phyloP scores from a whole-genome alignment of 163 green algal species.

The Chlorella variabilis region DNA sequence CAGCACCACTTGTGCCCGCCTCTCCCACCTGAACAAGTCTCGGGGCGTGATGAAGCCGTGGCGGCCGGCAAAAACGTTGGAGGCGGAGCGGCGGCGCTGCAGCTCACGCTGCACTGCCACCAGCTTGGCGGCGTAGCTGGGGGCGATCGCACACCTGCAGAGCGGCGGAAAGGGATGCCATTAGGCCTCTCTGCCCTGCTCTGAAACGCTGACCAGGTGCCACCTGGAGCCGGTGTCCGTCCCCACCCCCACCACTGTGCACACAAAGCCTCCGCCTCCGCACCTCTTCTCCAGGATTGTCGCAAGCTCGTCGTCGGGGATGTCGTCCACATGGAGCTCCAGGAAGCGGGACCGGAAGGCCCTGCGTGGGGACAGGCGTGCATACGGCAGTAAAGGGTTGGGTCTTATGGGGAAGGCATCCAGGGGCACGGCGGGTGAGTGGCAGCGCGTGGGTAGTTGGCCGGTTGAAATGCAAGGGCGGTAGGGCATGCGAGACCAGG shows the following conservation, averaged over 20 bases:
- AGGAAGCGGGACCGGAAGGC: slow-evolving; percentile 95
- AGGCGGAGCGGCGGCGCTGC: slow-evolving; percentile 75
- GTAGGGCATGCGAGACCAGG: too few species aligned
- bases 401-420: too few species aligned
- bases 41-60: slow-evolving; percentile 97
- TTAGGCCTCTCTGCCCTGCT: neutral
- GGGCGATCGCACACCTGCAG: slow-evolving; percentile 80
- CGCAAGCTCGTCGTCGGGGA: slow-evolving; percentile 91
- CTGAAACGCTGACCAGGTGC: too few species aligned
- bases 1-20: too few species aligned
- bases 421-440: too few species aligned
- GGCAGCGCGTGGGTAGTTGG: too few species aligned
- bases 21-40: slow-evolving; percentile 98
- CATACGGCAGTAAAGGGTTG: too few species aligned
- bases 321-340: slow-evolving; percentile 97
- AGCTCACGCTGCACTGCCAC: slow-evolving; percentile 94
- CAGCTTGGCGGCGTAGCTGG: slow-evolving; percentile 86
- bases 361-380: slow-evolving; percentile 10
- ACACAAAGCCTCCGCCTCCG: too few species aligned
- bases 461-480: too few species aligned
- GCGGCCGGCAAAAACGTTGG: slow-evolving; percentile 90
- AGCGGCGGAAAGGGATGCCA: neutral
- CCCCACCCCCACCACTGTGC: too few species aligned
- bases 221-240: too few species aligned
- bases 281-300: slow-evolving; percentile 85